phyloP scores from a whole-genome alignment of 1,139 yeast species.

The Scheffersomyces lignicola region DNA sequence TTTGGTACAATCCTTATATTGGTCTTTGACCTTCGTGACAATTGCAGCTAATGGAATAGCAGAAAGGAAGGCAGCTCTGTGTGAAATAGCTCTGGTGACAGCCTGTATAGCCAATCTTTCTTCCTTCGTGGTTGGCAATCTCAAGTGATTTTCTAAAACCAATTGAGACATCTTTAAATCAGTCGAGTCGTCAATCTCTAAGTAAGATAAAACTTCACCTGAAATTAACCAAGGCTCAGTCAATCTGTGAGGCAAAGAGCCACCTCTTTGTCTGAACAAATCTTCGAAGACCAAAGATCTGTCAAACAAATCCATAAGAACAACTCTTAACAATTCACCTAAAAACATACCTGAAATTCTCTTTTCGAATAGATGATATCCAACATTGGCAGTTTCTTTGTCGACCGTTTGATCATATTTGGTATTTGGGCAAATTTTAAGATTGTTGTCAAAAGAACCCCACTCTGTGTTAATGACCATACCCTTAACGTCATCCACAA shows the following conservation, averaged over 20 bases:
- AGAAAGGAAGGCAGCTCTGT: conserved; percentile 81
- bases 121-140: conserved; percentile 63
- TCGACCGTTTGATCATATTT: conserved; percentile 73
- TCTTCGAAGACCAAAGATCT: conserved; percentile 58
- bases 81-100: conserved; percentile 74
- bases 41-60: conserved; percentile 90
- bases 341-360: conserved; percentile 92
- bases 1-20: conserved; percentile 52
- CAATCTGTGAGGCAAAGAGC: conserved; percentile 63
- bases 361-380: conserved; percentile 89
- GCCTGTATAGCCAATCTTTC: conserved; percentile 73
- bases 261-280: conserved; percentile 49
- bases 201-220: conserved; percentile 79
- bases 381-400: conserved; percentile 72
- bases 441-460: conserved; percentile 91
- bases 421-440: conserved; percentile 70
- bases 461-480: conserved; percentile 96
- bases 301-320: conserved; percentile 64
- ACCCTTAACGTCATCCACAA: conserved; percentile 53
- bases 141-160: conserved; percentile 59
- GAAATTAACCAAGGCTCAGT: conserved; percentile 74
- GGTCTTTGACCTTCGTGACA: conserved; percentile 37
- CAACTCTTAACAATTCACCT: conserved; percentile 82
- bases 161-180: conserved; percentile 66
- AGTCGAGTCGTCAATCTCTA: conserved; percentile 79